Evolutionary conservation across 2,329 filamentous ascomycete species (phyloP).

Genomic region (Cercospora nicotianae): DNA sequence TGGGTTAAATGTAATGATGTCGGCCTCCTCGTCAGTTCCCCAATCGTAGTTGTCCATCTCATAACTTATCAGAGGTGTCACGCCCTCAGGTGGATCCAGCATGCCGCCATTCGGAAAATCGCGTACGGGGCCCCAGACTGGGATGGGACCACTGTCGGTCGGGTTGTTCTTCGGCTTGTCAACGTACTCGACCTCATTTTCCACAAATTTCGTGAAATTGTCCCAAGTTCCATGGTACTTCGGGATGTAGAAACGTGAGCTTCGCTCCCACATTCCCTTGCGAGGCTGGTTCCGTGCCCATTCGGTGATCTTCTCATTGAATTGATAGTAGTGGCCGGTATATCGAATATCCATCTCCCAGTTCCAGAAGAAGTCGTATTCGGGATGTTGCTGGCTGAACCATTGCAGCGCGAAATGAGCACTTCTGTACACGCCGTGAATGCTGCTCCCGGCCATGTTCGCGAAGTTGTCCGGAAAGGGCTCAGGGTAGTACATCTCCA

Average conservation of each 20-base stretch:
- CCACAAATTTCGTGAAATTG: constrained; percentile 66
- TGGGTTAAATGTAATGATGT: constrained; percentile 73
- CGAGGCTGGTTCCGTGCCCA: constrained; percentile 69
- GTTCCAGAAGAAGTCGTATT: constrained; percentile 68
- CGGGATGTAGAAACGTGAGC: constrained; percentile 71
- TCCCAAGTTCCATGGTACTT: constrained; percentile 66
- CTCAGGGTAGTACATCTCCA: constrained; percentile 85
- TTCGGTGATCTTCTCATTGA: constrained; percentile 64
- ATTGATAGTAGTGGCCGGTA: constrained; percentile 79
- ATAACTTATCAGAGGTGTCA: constrained; percentile 60
- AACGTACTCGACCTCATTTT: constrained; percentile 54
- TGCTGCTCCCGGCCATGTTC: constrained; percentile 62
- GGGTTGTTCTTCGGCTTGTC: constrained; percentile 54
- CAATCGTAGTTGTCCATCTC: constrained; percentile 68
- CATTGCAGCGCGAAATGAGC: constrained; percentile 54
- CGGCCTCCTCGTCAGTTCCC: constrained; percentile 74
- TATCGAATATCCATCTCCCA: constrained; percentile 87
- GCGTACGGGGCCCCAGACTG: constrained; percentile 64
- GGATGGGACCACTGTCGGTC: constrained; percentile 51
- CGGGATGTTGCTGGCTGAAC: constrained; percentile 53
- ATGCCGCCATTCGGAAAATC: constrained; percentile 51
- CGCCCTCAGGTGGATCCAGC: constrained; percentile 61
- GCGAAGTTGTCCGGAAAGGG: constrained; percentile 74
- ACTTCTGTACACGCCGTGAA: constrained; percentile 85
- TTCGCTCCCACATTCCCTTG: constrained; percentile 72